Percentiles rank a stretch among this genome's conserved stretches.
Evolutionary conservation across 2,329 filamentous ascomycete genomes (phyloP).

Genomic region (Colletotrichum lindemuthianum): DNA sequence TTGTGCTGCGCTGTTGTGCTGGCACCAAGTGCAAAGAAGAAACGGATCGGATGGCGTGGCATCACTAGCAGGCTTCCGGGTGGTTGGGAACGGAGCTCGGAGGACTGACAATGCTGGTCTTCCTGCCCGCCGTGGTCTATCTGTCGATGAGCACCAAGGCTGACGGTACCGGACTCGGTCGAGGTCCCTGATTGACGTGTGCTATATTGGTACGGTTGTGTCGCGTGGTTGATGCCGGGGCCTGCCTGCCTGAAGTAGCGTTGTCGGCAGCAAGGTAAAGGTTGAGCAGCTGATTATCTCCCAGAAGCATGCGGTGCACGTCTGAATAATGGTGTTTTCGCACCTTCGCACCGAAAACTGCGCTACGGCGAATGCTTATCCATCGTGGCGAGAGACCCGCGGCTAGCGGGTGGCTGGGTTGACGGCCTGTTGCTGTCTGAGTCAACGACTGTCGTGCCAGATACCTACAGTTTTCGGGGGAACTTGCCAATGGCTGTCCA

Average conservation of each 20-base stretch:
- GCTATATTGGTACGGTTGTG: neutral
- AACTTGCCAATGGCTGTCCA: neutral
- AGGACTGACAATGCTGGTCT: conserved; percentile 20
- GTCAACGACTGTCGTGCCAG: neutral
- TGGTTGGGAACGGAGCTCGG: conserved; percentile 24
- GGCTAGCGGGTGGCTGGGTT: conserved; percentile 7
- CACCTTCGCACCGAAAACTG: conserved; percentile 18
- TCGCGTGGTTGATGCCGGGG: conserved; percentile 1
- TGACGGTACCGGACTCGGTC: conserved; percentile 12
- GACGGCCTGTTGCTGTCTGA: neutral
- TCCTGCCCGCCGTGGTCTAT: conserved; percentile 16
- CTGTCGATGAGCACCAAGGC: conserved; percentile 10
- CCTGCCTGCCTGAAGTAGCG: conserved; percentile 3
- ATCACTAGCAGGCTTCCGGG: conserved; percentile 21
- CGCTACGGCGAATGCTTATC: conserved; percentile 3
- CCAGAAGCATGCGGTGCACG: neutral
- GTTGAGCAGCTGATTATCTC: neutral
- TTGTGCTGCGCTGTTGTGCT: neutral
- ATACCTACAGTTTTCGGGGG: neutral
- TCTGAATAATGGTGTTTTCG: neutral
- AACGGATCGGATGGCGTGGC: conserved; percentile 8
- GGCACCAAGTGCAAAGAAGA: conserved; percentile 12
- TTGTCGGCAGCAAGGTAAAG: neutral
- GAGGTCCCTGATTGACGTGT: neutral
- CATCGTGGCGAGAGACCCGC: conserved; percentile 3